Conservation (phyloP, 1,284 basidiomycete species). For the Malassezia obtusa region DNA sequence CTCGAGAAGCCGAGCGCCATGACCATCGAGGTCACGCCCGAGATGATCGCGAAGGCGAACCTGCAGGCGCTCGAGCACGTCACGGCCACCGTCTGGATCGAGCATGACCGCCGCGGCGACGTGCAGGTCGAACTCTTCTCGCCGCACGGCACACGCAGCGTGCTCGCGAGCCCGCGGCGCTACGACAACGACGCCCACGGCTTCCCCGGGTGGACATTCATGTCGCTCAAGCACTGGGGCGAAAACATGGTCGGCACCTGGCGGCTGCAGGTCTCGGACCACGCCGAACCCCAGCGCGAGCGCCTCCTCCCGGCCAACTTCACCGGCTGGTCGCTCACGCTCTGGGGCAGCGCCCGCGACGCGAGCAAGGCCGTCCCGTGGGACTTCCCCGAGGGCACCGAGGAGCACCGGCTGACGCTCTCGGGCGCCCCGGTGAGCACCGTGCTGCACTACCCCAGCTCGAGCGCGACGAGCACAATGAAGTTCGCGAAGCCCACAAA, state of each 20-base stretch:
- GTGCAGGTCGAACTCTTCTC: constrained; percentile 81
- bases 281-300: constrained; percentile 51
- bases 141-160: constrained; percentile 74
- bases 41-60: constrained; percentile 65
- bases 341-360: constrained; percentile 86
- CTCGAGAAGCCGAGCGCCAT: constrained; percentile 25
- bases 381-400: constrained; percentile 38
- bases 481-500: constrained; percentile 64
- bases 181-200: constrained; percentile 64
- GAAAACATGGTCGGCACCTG: constrained; percentile 87
- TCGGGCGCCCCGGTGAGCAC: constrained; percentile 38
- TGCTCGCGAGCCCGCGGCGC: constrained; percentile 65
- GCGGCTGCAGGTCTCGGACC: constrained; percentile 57
- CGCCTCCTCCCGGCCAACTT: constrained; percentile 57
- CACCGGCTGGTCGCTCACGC: constrained; percentile 78
- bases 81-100: constrained; percentile 84
- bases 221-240: constrained; percentile 97
- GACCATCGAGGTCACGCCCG: constrained; percentile 61
- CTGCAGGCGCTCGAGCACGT: constrained; percentile 84
- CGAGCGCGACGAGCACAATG: constrained; percentile 18
- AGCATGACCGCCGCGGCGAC: constrained; percentile 75
- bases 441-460: constrained; percentile 40
- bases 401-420: constrained; percentile 52
- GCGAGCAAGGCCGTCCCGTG: constrained; percentile 55
- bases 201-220: constrained; percentile 89